Conservation (phyloP, 768 basidiomycete genomes). For the Mycena capillaripes region DNA sequence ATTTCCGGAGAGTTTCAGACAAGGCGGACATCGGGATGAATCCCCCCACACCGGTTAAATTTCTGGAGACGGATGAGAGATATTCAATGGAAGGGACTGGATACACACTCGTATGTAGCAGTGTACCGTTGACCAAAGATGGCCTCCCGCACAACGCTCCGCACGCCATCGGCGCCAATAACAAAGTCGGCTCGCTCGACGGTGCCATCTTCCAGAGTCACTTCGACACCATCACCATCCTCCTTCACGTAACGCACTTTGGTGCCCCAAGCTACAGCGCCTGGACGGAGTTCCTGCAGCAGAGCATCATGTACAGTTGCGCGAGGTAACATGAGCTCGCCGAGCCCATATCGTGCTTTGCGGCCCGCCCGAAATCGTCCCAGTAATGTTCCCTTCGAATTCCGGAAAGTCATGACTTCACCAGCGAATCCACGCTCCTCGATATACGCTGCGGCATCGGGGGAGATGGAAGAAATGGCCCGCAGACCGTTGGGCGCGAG, state of each 20-base stretch:
- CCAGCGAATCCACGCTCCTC: conserved; percentile 44
- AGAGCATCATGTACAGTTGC: conserved; percentile 52
- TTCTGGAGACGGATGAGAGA: conserved; percentile 38
- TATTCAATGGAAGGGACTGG: neutral
- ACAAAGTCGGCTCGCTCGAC: conserved; percentile 52
- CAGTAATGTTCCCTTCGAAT: conserved; percentile 52
- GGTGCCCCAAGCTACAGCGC: conserved; percentile 48
- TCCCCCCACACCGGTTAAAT: conserved; percentile 54
- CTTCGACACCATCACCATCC: conserved; percentile 40
- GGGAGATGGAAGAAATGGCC: conserved; percentile 48
- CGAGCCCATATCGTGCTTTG: conserved; percentile 49
- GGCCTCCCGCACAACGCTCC: conserved; percentile 51
- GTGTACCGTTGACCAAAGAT: conserved; percentile 46
- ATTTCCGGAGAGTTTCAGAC: conserved; percentile 43
- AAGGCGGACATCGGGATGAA: conserved; percentile 51
- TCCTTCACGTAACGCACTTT: conserved; percentile 47
- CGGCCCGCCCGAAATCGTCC: conserved; percentile 45
- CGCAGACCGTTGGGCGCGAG: conserved; percentile 57
- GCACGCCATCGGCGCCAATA: conserved; percentile 57
- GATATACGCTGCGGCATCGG: conserved; percentile 47
- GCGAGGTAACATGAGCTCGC: conserved; percentile 50
- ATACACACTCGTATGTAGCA: conserved; percentile 47
- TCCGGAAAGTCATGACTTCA: conserved; percentile 46
- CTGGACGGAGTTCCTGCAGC: conserved; percentile 44
- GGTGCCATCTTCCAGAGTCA: conserved; percentile 48